These are phyloP conservation scores for Oxyria digyna DNA, from an alignment of 148 eudicot species.

Conservation along the genomic window DNA sequence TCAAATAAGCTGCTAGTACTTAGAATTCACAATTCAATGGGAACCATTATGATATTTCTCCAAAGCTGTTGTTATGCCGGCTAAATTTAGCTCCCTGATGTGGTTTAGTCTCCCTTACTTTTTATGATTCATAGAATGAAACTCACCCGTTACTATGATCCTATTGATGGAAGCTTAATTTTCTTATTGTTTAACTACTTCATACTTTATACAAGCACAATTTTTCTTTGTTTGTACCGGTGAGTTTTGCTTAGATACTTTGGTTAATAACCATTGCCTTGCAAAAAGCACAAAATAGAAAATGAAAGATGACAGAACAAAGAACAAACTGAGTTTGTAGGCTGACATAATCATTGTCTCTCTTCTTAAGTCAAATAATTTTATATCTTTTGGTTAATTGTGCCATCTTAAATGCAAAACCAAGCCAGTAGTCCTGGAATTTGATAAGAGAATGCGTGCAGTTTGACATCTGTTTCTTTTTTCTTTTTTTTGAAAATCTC, in stretches of 20 bases:
- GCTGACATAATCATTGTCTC: not conserved
- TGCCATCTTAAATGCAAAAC: not conserved
- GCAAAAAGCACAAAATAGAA: no score
- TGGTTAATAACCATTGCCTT: not conserved
- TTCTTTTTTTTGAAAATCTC: no score
- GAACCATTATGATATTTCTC: not conserved
- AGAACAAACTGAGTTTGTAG: not conserved
- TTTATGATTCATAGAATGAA: not conserved
- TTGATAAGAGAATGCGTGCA: not conserved
- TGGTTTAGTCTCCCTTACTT: not conserved
- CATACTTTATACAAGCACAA: not conserved
- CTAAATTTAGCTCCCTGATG: not conserved
- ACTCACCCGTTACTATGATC: not conserved
- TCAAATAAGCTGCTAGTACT: no score
- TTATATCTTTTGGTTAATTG: not conserved
- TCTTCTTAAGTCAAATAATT: not conserved
- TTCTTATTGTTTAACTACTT: no score
- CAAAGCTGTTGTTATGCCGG: not conserved
- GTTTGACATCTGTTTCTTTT: no score
- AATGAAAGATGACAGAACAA: not conserved
- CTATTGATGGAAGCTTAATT: not conserved
- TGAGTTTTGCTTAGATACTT: no score
- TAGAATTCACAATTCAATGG: no score
- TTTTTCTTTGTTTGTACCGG: not conserved
- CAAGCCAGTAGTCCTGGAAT: not conserved